Evolutionary conservation across 208 protist species (phyloP), one percentile per base, ranked within the genome.

Genomic region (Porcisia deanei): DNA sequence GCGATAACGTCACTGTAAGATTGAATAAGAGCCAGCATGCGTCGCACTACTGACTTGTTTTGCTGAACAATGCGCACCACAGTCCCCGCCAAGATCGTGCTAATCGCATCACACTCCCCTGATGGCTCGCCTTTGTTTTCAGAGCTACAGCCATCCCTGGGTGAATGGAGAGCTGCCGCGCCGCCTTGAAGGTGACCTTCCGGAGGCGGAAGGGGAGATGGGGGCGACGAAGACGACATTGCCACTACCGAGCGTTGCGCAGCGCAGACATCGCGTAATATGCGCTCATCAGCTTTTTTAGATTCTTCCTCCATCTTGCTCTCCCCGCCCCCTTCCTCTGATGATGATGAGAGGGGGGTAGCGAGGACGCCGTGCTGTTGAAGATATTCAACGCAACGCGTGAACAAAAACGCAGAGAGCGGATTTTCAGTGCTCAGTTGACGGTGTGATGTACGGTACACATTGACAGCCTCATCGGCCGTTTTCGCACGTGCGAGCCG

Each of bases 1-100:
- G 47, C 10, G 20, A 58, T 20, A 18, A 52, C 37, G n/a, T 14
- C 63, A 22, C 63, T 41, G 41, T 79, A 79, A 55, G 76, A 72
- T 45, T 81, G 55, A 52, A 85, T 66, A 3, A 81, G 76, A 8
- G 58, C 58, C 45, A 80, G 58, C 2, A 85, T 71, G 12, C 76
- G 76, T 18, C 77, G 81, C 59, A 85, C 77, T n/a, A 79, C 77
- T 0, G 63, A 34, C 41, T 79, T 73, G 70, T 77, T 78, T 53
- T 77, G 71, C 73, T 80, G 81, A 70, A 85, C 73, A 3, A 65
- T 53, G 10, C 60, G 70, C 57, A 79, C 72, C n/a, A 85, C 63
- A 22, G 73, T 77, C 18, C 47, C 63, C 41, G 41, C 41, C 41
- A 67, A 30, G 16, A 47, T 37, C 10, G 41, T 34, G 39, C 25